These are phyloP conservation scores for Dendrothele bispora DNA, from an alignment of 768 basidiomycete genomes.

Conservation along the genomic window DNA sequence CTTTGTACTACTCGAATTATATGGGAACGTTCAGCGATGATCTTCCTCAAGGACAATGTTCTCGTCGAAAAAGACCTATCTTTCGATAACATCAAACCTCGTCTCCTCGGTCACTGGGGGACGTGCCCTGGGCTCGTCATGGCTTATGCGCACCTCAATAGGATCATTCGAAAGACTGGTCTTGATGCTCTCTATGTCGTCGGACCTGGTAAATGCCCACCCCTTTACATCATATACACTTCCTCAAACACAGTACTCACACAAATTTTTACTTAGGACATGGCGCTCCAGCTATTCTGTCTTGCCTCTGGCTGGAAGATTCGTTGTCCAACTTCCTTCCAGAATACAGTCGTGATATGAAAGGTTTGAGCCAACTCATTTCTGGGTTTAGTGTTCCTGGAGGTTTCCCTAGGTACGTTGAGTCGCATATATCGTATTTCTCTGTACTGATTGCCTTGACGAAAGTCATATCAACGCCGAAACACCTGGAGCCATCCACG, in stretches of 20 bases:
- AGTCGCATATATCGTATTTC: background rate
- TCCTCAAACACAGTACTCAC: background rate
- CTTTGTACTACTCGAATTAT: background rate
- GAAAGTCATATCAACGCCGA: constrained; percentile 73
- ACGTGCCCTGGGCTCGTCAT: constrained; percentile 73
- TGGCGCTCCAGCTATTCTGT: constrained; percentile 85
- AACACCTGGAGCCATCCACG: constrained; percentile 89
- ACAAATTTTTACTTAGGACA: constrained; percentile 47
- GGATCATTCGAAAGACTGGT: constrained; percentile 58
- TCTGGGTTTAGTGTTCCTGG: constrained; percentile 78
- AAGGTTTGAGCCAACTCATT: constrained; percentile 68
- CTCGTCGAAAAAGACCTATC: constrained; percentile 60
- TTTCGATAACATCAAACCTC: constrained; percentile 74
- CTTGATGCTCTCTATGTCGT: constrained; percentile 75
- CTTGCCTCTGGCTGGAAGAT: constrained; percentile 85
- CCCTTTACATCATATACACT: background rate
- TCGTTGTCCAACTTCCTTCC: constrained; percentile 61
- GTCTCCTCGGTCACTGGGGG: constrained; percentile 84
- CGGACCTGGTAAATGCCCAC: constrained; percentile 57
- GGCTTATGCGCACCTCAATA: constrained; percentile 68
- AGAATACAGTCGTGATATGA: constrained; percentile 52
- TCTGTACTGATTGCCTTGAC: constrained; percentile 5
- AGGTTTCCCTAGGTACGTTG: constrained; percentile 72
- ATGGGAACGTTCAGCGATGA: constrained; percentile 59
- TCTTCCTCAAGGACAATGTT: constrained; percentile 73